Conservation (phyloP, 2,329 filamentous ascomycete species). For the Stagonosporopsis vannaccii region DNA sequence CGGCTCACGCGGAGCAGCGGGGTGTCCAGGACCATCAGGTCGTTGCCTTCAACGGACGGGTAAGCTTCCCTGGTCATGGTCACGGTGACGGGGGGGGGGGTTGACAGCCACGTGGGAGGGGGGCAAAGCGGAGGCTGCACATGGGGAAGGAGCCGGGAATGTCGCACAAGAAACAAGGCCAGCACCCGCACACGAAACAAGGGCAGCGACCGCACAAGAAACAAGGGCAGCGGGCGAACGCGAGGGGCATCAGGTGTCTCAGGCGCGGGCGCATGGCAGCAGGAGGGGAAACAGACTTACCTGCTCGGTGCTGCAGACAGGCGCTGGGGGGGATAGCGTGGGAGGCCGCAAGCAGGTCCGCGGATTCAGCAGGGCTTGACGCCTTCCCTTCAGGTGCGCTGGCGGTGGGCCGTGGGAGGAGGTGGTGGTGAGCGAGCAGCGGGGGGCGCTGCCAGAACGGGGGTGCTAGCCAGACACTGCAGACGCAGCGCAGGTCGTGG, state of each 20-base stretch:
- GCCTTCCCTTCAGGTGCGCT: slow-evolving; percentile 7
- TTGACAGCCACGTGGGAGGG: slow-evolving; percentile 6
- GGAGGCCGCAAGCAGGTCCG: slow-evolving; percentile 18
- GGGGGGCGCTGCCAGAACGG: slow-evolving; percentile 21
- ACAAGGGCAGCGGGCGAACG: slow-evolving; percentile 6
- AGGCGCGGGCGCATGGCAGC: slow-evolving; percentile 4
- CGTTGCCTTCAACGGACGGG: slow-evolving; percentile 13
- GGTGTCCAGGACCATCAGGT: slow-evolving; percentile 57
- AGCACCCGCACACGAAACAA: too few relatives aligned
- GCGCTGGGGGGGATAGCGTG: slow-evolving; percentile 28
- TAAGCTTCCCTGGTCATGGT: slow-evolving; percentile 12
- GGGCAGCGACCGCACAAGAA: not conserved
- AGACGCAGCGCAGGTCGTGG: too few relatives aligned
- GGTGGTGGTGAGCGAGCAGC: slow-evolving; percentile 29
- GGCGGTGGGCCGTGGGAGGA: slow-evolving; percentile 17
- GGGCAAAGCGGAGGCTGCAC: not conserved
- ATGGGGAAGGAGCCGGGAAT: not conserved
- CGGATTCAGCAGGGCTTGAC: slow-evolving; percentile 19
- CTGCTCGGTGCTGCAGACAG: slow-evolving; percentile 21
- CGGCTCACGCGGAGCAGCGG: slow-evolving; percentile 76
- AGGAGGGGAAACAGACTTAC: slow-evolving; percentile 27
- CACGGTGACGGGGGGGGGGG: not conserved
- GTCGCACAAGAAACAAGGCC: slow-evolving; percentile 5
- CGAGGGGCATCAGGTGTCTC: slow-evolving; percentile 13
- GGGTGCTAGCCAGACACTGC: too few relatives aligned